phyloP scores from a whole-genome alignment of 2,329 filamentous ascomycete species.

The Penicillium sp. region DNA sequence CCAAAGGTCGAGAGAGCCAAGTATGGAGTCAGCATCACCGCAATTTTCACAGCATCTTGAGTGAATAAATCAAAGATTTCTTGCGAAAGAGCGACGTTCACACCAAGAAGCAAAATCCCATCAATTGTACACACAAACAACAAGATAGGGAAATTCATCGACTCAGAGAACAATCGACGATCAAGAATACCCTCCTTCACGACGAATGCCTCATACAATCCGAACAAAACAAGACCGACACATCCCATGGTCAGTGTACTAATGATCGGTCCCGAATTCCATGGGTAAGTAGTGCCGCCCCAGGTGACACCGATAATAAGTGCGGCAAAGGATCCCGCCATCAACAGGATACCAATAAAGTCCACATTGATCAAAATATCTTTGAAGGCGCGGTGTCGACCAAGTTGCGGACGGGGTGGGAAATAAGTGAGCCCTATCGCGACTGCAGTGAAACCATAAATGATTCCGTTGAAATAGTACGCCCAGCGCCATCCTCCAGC shows the following conservation, averaged over 20 bases:
- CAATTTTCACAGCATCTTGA: background rate
- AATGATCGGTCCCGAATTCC: conserved; percentile 1
- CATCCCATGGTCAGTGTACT: background rate
- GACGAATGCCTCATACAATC: background rate
- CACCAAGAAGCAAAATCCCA: background rate
- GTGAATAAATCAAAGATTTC: conserved; percentile 2
- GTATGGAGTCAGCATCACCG: background rate
- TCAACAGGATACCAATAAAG: background rate
- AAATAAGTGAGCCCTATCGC: background rate
- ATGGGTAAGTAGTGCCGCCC: background rate
- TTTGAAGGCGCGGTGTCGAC: background rate
- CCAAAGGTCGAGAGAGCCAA: background rate
- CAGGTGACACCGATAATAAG: background rate
- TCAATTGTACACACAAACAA: conserved; percentile 1
- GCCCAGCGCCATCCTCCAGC: background rate
- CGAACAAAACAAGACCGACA: conserved; percentile 1
- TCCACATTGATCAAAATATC: background rate
- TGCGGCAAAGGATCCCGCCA: background rate
- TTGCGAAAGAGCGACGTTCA: background rate
- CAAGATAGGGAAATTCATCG: conserved; percentile 1
- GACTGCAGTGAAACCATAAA: conserved; percentile 1
- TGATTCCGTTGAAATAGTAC: conserved; percentile 3
- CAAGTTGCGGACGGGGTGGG: background rate
- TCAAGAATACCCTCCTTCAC: conserved; percentile 1
- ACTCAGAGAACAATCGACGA: background rate